These are phyloP conservation scores for Flaveria floridana DNA, from an alignment of 140 eudicot genomes.

Conservation along the genomic window DNA sequence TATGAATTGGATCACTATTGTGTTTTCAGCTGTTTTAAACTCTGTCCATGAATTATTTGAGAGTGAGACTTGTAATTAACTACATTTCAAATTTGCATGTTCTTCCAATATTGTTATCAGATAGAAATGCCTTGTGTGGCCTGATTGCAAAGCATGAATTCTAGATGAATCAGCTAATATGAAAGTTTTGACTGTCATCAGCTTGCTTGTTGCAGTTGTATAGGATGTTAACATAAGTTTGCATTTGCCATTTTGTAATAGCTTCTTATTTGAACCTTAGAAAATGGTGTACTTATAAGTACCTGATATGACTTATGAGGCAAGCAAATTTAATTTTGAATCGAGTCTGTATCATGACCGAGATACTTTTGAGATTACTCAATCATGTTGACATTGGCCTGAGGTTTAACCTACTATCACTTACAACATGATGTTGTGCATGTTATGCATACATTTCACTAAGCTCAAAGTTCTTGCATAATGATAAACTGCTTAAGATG, in stretches of 20 bases:
- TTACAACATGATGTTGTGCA: not conserved
- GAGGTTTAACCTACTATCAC: not conserved
- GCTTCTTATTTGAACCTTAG: not conserved
- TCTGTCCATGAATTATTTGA: not conserved
- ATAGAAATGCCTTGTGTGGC: not conserved
- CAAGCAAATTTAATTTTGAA: not conserved
- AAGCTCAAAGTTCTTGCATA: not conserved
- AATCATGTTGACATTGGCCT: not conserved
- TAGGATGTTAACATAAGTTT: not conserved
- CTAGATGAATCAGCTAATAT: not conserved
- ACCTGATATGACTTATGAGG: not conserved
- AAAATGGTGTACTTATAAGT: not conserved
- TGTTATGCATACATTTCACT: not conserved
- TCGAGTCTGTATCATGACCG: not conserved
- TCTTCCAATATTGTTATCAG: not conserved
- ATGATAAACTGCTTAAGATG: not conserved
- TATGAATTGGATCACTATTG: not conserved
- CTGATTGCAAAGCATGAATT: not conserved
- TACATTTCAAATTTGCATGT: conserved; percentile 1
- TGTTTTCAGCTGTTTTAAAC: not conserved
- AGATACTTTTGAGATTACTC: not conserved
- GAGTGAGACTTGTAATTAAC: not conserved
- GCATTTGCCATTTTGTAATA: not conserved
- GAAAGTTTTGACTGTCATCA: not conserved
- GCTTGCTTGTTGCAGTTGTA: not conserved